phyloP scores from a whole-genome alignment of 495 filamentous ascomycete genomes.

The Trichoderma virens region DNA sequence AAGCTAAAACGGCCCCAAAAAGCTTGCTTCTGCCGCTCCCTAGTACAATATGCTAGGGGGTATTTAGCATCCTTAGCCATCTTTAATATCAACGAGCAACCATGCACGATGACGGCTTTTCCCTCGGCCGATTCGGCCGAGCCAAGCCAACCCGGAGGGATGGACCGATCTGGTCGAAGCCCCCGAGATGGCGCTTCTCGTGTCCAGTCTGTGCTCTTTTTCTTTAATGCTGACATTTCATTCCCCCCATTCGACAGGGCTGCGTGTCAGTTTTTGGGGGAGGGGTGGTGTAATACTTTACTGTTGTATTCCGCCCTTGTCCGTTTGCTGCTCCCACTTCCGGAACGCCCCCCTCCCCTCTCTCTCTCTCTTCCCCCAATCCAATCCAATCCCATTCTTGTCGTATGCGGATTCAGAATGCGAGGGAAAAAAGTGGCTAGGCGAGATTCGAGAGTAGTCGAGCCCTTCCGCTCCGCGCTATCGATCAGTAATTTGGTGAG shows the following conservation, averaged over 20 bases:
- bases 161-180: slow-evolving; percentile 4
- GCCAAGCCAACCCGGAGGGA: neutral
- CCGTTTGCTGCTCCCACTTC: neutral
- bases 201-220: neutral
- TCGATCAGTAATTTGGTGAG: neutral
- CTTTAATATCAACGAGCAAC: neutral
- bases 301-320: neutral
- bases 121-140: neutral
- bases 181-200: neutral
- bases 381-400: too few relatives aligned
- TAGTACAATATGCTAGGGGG: neutral
- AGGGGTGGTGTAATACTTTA: neutral
- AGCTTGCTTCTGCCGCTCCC: neutral
- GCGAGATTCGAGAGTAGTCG: neutral
- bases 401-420: neutral
- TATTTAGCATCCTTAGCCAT: neutral
- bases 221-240: neutral
- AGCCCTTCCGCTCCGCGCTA: neutral
- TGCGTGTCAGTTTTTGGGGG: slow-evolving; percentile 4
- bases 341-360: too few relatives aligned
- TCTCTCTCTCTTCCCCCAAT: too few relatives aligned
- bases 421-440: neutral
- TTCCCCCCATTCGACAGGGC: neutral
- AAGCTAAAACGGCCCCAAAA: neutral
- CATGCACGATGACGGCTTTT: slow-evolving; percentile 1